Evolutionary conservation across 805 yeast genomes (phyloP).

Genomic region (Saturnispora halmiae): DNA sequence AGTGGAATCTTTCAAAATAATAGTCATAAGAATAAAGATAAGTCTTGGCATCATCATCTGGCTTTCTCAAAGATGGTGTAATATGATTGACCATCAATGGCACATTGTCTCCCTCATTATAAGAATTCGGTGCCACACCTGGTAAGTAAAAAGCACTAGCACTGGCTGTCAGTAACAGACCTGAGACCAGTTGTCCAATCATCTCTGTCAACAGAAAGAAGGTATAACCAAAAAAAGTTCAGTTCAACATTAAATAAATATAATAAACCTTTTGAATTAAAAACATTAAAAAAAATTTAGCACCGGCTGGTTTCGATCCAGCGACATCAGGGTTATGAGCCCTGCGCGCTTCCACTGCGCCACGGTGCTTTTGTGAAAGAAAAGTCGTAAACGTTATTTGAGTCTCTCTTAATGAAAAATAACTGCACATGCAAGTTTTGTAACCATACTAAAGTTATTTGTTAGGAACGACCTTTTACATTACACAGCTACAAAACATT

Average conservation of each 20-base stretch:
- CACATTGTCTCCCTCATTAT: constrained; percentile 59
- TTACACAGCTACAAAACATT: background rate
- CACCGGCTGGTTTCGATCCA: constrained; percentile 95
- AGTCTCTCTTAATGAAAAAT: too few species aligned
- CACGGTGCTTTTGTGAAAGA: constrained; percentile 61
- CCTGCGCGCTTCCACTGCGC: constrained; percentile 99
- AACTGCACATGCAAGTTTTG: too few species aligned
- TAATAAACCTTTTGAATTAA: background rate
- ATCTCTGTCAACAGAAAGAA: background rate
- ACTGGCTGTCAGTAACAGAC: background rate
- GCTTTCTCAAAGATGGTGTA: constrained; percentile 57
- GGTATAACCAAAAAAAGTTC: background rate
- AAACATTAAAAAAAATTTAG: constrained; percentile 37
- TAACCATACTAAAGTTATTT: too few species aligned
- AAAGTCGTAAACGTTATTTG: too few species aligned
- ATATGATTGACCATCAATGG: constrained; percentile 83
- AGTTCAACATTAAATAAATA: background rate
- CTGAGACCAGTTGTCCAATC: background rate
- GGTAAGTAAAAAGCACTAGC: constrained; percentile 64
- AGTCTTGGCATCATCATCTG: constrained; percentile 37
- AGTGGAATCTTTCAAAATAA: constrained; percentile 74
- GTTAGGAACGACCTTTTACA: background rate
- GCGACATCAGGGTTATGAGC: constrained; percentile 98
- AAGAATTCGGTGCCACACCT: constrained; percentile 92
- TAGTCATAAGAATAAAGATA: constrained; percentile 71